These are phyloP conservation scores for Udeniomyces megalosporus DNA, from an alignment of 768 basidiomycete species.

Conservation along the genomic window DNA sequence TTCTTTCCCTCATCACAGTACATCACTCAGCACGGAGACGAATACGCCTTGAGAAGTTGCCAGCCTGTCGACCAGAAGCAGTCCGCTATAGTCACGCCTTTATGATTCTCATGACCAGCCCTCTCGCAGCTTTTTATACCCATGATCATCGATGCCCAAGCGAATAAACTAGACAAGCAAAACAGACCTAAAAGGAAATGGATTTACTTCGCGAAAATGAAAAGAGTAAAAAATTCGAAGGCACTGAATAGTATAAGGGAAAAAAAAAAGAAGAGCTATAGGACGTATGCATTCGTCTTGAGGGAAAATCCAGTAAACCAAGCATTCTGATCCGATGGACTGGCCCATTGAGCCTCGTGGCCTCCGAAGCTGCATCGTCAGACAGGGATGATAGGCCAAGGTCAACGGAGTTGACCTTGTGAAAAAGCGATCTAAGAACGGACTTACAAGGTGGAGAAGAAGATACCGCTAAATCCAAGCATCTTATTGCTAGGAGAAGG, in stretches of 20 bases:
- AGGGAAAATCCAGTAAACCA: slow-evolving; percentile 62
- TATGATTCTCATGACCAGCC: too few relatives aligned
- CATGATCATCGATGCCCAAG: background rate
- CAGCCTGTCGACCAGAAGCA: slow-evolving; percentile 13
- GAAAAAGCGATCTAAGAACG: too few relatives aligned
- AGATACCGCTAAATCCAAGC: slow-evolving; percentile 39
- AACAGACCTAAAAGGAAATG: too few relatives aligned
- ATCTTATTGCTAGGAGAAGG: slow-evolving; percentile 9
- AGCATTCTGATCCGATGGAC: slow-evolving; percentile 54
- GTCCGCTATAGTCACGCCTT: slow-evolving; percentile 7
- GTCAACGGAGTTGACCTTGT: too few relatives aligned
- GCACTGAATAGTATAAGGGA: too few relatives aligned
- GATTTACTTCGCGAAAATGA: too few relatives aligned
- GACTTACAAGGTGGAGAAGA: slow-evolving; percentile 52
- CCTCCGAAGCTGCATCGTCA: slow-evolving; percentile 44
- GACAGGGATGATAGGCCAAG: background rate
- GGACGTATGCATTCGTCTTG: slow-evolving; percentile 19
- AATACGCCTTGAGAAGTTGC: slow-evolving; percentile 28
- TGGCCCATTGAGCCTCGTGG: slow-evolving; percentile 47
- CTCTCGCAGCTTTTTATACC: background rate
- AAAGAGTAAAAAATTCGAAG: too few relatives aligned
- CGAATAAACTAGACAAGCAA: too few relatives aligned
- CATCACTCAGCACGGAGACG: slow-evolving; percentile 32
- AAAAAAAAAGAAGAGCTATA: too few relatives aligned
- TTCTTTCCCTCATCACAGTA: slow-evolving; percentile 16